phyloP scores from a whole-genome alignment of 1,139 yeast species.

The Yamadazyma diddensiae region DNA sequence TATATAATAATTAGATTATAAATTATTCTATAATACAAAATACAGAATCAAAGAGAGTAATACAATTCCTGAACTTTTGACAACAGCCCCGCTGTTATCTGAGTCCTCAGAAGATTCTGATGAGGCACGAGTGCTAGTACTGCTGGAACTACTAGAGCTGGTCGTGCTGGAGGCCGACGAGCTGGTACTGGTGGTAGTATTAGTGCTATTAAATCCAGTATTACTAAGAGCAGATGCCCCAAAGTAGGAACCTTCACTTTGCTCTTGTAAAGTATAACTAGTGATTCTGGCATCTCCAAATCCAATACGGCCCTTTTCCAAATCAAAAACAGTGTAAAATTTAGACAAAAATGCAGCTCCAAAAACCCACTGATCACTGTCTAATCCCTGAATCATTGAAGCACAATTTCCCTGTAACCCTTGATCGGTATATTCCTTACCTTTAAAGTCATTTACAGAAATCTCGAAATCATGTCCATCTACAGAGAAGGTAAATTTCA shows the following conservation, averaged over 20 bases:
- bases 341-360: conserved; percentile 61
- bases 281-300: conserved; percentile 25
- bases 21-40: conserved; percentile 4
- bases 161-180: no score
- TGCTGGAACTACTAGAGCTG: conserved; percentile 1
- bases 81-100: conserved; percentile 12
- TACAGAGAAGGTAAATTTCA: conserved; percentile 35
- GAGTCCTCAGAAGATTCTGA: conserved; percentile 2
- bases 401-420: conserved; percentile 52
- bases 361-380: conserved; percentile 41
- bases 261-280: conserved; percentile 11
- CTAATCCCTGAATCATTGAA: conserved; percentile 61
- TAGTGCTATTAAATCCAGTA: background rate
- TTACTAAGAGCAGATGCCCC: conserved; percentile 1
- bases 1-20: background rate
- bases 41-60: conserved; percentile 4
- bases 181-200: conserved; percentile 3
- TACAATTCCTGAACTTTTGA: conserved; percentile 2
- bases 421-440: conserved; percentile 38
- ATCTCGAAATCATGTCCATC: conserved; percentile 45
- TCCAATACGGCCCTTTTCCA: conserved; percentile 48
- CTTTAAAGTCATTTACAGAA: conserved; percentile 46
- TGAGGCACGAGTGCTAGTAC: conserved; percentile 1
- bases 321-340: conserved; percentile 59
- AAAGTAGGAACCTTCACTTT: background rate